Evolutionary conservation across 805 yeast genomes (phyloP).

Genomic region (Candida railenensis): DNA sequence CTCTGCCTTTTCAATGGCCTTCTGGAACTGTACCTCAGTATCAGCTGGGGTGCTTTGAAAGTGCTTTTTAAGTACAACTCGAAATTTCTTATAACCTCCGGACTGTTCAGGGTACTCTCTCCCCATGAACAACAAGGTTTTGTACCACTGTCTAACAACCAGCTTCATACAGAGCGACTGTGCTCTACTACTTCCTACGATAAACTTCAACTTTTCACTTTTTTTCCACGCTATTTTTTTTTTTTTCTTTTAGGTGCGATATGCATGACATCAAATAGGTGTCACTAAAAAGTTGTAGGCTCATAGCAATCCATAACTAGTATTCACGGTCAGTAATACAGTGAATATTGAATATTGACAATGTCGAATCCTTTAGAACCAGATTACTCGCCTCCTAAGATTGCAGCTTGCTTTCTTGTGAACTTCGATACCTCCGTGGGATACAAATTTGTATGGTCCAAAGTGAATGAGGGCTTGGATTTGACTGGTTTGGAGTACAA

Average conservation of each 20-base stretch:
- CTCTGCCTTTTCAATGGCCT: conserved; percentile 29
- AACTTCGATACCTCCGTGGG: conserved; percentile 36
- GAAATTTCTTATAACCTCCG: conserved; percentile 28
- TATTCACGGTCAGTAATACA: background rate
- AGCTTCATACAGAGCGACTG: conserved; percentile 23
- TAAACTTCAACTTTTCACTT: background rate
- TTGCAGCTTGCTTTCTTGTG: conserved; percentile 31
- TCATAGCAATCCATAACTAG: too few relatives aligned
- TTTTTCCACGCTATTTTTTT: background rate
- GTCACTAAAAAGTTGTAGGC: too few relatives aligned
- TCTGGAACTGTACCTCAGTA: conserved; percentile 16
- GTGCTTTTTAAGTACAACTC: conserved; percentile 15
- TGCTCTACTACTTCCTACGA: background rate
- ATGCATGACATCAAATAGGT: background rate
- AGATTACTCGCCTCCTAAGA: conserved; percentile 20
- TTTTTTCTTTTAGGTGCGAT: background rate
- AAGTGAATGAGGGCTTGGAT: conserved; percentile 10
- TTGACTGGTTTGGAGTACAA: conserved; percentile 38
- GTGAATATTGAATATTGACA: background rate
- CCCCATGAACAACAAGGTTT: conserved; percentile 31
- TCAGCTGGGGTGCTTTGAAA: conserved; percentile 16
- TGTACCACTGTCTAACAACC: conserved; percentile 21
- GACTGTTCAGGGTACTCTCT: conserved; percentile 31
- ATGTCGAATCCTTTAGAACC: background rate
- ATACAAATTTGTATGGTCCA: conserved; percentile 37